Conservation (phyloP, 176 grass and related monocot genomes). For the Puya raimondii region DNA sequence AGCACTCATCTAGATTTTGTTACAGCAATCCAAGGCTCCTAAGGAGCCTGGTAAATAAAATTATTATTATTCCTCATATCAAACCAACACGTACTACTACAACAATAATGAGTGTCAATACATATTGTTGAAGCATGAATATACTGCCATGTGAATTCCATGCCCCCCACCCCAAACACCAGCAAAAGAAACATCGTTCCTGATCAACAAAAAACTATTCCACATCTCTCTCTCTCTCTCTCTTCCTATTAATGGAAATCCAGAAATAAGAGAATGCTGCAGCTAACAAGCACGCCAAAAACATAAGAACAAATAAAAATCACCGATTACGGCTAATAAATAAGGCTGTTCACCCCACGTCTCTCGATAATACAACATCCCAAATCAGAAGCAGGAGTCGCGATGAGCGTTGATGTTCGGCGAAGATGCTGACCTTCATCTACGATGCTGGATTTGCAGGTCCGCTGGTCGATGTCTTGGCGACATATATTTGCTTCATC, state of each 20-base stretch:
- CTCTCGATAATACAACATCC: neutral
- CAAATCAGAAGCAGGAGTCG: neutral
- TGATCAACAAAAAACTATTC: neutral
- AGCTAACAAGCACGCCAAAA: neutral
- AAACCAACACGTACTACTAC: neutral
- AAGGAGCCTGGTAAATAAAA: neutral
- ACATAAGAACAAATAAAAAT: neutral
- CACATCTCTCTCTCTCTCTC: neutral
- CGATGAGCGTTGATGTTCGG: neutral
- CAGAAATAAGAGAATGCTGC: neutral
- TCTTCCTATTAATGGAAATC: neutral
- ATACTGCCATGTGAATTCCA: neutral
- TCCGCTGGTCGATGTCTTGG: slow-evolving; percentile 31
- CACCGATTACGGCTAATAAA: neutral
- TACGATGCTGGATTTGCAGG: neutral
- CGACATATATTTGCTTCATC: slow-evolving; percentile 93
- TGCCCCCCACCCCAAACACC: neutral
- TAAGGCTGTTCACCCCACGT: neutral
- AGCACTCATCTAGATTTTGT: neutral
- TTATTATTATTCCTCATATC: neutral
- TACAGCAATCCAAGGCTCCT: neutral
- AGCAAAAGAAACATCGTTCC: neutral
- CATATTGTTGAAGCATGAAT: neutral
- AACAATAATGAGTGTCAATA: neutral
- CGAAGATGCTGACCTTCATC: neutral